phyloP scores from a whole-genome alignment of 1,139 yeast genomes.

The Saccharomycopsis hybrid region DNA sequence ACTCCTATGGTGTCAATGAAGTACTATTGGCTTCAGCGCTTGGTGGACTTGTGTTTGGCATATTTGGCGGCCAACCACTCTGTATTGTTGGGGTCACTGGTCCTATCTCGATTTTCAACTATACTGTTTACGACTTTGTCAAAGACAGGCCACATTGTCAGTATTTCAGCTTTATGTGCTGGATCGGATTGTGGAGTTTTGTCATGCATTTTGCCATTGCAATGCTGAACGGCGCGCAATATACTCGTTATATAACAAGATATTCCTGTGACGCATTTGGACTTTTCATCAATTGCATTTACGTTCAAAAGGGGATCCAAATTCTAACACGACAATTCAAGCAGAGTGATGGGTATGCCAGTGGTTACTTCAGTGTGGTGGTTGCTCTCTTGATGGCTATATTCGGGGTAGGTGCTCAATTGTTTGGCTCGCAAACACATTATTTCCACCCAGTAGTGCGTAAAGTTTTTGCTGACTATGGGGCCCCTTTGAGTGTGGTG shows the following conservation, averaged over 20 bases:
- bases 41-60: conserved; percentile 85
- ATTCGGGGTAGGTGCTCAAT: conserved; percentile 60
- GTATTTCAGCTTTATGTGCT: conserved; percentile 90
- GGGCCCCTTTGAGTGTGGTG: conserved; percentile 74
- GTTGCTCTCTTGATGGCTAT: conserved; percentile 68
- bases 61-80: conserved; percentile 82
- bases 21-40: conserved; percentile 76
- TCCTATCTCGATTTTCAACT: conserved; percentile 85
- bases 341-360: conserved; percentile 24
- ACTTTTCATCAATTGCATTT: conserved; percentile 81
- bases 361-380: conserved; percentile 70
- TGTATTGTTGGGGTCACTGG: conserved; percentile 98
- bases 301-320: conserved; percentile 85
- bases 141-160: conserved; percentile 39
- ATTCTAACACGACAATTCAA: conserved; percentile 65
- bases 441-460: conserved; percentile 55
- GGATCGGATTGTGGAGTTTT: conserved; percentile 93
- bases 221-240: conserved; percentile 59
- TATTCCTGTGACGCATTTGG: conserved; percentile 95
- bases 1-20: conserved; percentile 88
- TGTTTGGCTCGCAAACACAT: conserved; percentile 55
- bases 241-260: conserved; percentile 65
- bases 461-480: conserved; percentile 75
- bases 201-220: conserved; percentile 73
- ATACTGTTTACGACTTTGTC: conserved; percentile 81